These are phyloP conservation scores for Penicillium sp. DNA, from an alignment of 2,329 filamentous ascomycete species.

Conservation along the genomic window DNA sequence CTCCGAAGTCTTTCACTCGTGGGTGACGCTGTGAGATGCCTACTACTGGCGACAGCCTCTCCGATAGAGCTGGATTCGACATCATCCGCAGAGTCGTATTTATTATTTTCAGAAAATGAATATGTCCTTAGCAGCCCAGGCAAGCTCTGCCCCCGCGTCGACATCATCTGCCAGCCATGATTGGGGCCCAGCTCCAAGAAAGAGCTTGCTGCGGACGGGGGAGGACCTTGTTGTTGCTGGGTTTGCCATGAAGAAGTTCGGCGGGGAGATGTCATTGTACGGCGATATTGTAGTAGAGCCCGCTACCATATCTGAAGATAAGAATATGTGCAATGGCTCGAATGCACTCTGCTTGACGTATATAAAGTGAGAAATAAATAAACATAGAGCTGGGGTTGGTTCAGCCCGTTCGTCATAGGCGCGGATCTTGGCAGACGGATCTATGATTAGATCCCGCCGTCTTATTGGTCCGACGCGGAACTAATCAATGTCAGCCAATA, in stretches of 20 bases:
- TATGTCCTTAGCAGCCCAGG: slow-evolving; percentile 27
- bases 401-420: no score
- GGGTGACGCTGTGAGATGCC: not conserved
- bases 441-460: no score
- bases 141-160: slow-evolving; percentile 37
- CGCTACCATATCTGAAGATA: no score
- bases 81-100: not conserved
- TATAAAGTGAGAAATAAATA: no score
- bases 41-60: not conserved
- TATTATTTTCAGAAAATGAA: slow-evolving; percentile 4
- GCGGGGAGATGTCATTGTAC: slow-evolving; percentile 7
- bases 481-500: not conserved
- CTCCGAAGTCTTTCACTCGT: slow-evolving; percentile 3
- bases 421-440: no score
- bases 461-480: no score
- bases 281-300: no score
- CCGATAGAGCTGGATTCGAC: not conserved
- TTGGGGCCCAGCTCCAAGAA: slow-evolving; percentile 31
- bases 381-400: no score
- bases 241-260: not conserved
- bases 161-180: slow-evolving; percentile 31
- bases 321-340: no score
- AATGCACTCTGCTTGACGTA: no score
- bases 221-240: not conserved
- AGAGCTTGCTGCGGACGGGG: slow-evolving; percentile 5